Base-by-base conservation (phyloP, 768 basidiomycete species). In the Trametes cubensis region DNA sequence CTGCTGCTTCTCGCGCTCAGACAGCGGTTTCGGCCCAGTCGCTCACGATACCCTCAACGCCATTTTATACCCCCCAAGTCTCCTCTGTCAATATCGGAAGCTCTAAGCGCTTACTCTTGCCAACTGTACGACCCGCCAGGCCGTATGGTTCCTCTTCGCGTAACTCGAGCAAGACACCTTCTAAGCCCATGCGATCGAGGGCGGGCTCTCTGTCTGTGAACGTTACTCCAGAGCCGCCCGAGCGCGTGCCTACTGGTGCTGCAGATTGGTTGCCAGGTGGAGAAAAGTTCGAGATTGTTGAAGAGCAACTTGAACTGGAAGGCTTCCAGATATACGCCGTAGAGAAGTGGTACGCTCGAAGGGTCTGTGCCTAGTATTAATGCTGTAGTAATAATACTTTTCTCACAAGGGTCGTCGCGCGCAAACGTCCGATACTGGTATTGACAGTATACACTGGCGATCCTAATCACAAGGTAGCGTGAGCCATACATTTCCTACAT, bases 321-420 rank as follows among this genome's bases (percentile, higher is more conserved):
- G 87, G 87, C 1, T 92, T 86, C 74, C 92, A 93, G 75, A 79
- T 94, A 58, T 94, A 93, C 71, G 92, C 90, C 0, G 92, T 94
- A 10, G 89, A 94, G 78, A 89, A 89, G 73, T 94, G 92, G 90
- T 85, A 69, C 60, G 75, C 66, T 21, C 49, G 18, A 38, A n/a
- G 20, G 63, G 49, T 46, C 47, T 49, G 53, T 54, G 39, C 14
- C 20, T n/a, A 46, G 13, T 20, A 55, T 8, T 39, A 39, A 13
- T 28, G n/a, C 45, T 5, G 30, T 10, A 8, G n/a, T 45, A 30
- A 44, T n/a, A 34, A 57, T 40, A 58, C 10, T 42, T 45, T 42
- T 42, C 40, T 25, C 42, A 40, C 40, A 41, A 88, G 87, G 89
- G 80, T 93, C 60, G 85, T 89, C 8, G 85, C 88, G 55, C 81